These are phyloP conservation scores for Tetrapisispora taiwanensis DNA, from an alignment of 805 yeast species.

Conservation along the genomic window DNA sequence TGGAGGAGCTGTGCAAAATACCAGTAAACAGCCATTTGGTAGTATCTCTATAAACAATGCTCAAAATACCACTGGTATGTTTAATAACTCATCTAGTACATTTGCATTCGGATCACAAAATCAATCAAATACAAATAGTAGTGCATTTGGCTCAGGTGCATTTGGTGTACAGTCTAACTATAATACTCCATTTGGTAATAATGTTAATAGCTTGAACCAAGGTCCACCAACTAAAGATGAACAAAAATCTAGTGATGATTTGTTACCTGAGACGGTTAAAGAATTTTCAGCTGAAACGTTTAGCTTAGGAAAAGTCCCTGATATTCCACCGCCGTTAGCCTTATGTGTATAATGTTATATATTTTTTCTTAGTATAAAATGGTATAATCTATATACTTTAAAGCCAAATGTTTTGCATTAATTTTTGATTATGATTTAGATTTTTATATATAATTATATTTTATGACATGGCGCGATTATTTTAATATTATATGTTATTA, in stretches of 20 bases:
- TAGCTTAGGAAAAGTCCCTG: conserved; percentile 58
- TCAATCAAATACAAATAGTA: not conserved
- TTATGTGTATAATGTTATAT: conserved; percentile 10
- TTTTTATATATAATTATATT: too few relatives aligned
- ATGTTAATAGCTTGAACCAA: conserved; percentile 20
- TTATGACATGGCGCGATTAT: not conserved
- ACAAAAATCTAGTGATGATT: conserved; percentile 28
- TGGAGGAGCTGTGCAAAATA: too few relatives aligned
- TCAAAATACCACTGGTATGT: not conserved
- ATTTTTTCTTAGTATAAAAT: too few relatives aligned
- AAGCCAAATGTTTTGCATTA: not conserved
- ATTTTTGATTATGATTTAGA: not conserved
- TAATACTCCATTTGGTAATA: too few relatives aligned
- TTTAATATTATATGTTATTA: not conserved
- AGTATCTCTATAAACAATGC: too few relatives aligned
- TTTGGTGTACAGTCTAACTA: too few relatives aligned
- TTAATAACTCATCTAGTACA: not conserved
- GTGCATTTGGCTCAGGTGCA: too few relatives aligned
- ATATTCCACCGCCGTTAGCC: conserved; percentile 56
- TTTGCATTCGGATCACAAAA: not conserved
- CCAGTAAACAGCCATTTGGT: too few relatives aligned
- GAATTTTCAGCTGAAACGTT: conserved; percentile 43
- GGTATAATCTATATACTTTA: too few relatives aligned
- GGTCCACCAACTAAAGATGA: conserved; percentile 26
- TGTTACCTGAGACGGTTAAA: conserved; percentile 35